Evolutionary conservation across 139 green algal genomes (phyloP), one percentile per base, ranked within the genome.

Genomic region (Coelastrella sp.): DNA sequence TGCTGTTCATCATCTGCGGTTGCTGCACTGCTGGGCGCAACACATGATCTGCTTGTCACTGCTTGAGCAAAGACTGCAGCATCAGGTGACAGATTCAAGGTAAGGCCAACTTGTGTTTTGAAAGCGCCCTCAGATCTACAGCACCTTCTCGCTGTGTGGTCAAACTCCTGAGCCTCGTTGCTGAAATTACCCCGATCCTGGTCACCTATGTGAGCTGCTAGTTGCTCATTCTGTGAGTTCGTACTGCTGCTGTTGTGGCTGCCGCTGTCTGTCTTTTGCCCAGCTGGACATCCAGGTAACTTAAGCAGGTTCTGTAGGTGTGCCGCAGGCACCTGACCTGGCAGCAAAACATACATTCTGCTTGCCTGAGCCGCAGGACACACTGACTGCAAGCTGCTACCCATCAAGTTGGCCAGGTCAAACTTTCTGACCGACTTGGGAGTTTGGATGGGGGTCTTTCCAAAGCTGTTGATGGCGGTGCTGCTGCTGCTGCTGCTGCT

Each of bases 361-460:
- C 89, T 92, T 34, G 73, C 73, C 37, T 63, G 25, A 17, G 90
- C 92, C 5, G 85, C 41, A 6, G 88, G 87, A 53, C 91, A 94
- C 6, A 53, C 73, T 32, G 73, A 38, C 38, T 79, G 19, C 13
- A 88, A 23, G 27, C 13, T 0, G 25, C 1, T n/a, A 6, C 80
- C 80, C 50, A 86, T 35, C 4, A 85, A 21, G 4, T n/a, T 27
- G 3, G 27, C 7, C 17, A 85, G 45, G 2, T 69, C 21, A 2
- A 84, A n/a, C n/a, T 32, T 9, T 67, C 80, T 63, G 80, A 23
- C 8, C 38, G 9, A 3, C 45, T 57, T 23, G 60, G 48, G 2
- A 23, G 53, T 27, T 64, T 19, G 6, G 0, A 1, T 9, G 53
- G 7, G 6, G 53, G 30, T 64, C 59, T 50, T n/a, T n/a, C n/a